phyloP scores from a whole-genome alignment of 225 moss, liverwort and hornwort species.

The Antitrichia curtipendula region DNA sequence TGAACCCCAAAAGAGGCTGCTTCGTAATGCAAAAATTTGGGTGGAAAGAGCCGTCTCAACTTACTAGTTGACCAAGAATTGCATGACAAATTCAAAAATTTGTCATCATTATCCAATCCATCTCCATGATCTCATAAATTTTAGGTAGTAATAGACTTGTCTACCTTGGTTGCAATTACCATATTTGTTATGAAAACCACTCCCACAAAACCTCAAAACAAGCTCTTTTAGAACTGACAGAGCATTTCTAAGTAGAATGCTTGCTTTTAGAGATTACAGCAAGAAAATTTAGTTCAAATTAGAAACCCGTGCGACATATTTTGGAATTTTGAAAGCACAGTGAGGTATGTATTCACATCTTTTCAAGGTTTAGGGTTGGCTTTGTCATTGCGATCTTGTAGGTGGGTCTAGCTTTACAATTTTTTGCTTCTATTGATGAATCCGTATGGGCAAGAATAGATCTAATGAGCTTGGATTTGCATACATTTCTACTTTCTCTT shows the following conservation, averaged over 20 bases:
- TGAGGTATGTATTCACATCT: background rate
- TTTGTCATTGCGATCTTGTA: background rate
- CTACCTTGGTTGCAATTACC: background rate
- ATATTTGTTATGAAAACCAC: no score
- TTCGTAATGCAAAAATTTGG: no score
- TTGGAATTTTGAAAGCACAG: background rate
- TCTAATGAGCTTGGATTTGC: no score
- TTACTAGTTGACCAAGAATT: no score
- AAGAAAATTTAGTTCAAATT: background rate
- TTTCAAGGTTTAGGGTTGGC: background rate
- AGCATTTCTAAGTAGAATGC: background rate
- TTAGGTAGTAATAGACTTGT: no score
- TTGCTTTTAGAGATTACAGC: background rate
- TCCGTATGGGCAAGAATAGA: background rate
- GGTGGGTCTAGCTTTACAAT: background rate
- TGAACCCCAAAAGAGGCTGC: no score
- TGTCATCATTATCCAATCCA: no score
- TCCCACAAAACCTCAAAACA: background rate
- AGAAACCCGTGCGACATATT: background rate
- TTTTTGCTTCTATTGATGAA: background rate
- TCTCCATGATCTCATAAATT: no score
- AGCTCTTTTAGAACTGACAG: no score
- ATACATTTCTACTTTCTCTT: no score
- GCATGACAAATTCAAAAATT: no score
- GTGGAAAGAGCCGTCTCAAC: no score